A percentile compares a stretch with the other conserved stretches of the same genome.
Evolutionary conservation across 306 rosid genomes (phyloP).

Genomic region (Trifolium dubium): DNA sequence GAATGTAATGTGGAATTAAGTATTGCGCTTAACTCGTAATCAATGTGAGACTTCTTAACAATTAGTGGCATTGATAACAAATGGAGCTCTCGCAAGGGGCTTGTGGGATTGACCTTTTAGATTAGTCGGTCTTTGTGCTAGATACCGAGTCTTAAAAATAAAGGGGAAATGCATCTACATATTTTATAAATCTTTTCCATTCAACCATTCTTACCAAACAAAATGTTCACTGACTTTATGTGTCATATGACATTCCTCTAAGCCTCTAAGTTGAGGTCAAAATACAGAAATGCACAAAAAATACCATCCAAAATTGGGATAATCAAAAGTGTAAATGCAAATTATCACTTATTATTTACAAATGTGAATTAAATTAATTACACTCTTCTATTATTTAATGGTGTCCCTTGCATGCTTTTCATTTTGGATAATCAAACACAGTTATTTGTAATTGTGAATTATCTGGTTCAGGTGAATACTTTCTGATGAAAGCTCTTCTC

Average conservation of each 20-base stretch:
- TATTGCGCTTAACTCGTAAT: no score
- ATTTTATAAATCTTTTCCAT: background rate
- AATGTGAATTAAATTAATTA: constrained; percentile 32
- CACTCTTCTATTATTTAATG: constrained; percentile 1
- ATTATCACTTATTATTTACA: constrained; percentile 42
- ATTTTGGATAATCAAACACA: constrained; percentile 61
- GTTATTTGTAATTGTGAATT: constrained; percentile 74
- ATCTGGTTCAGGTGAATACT: constrained; percentile 59
- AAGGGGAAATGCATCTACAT: background rate
- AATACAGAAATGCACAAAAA: constrained; percentile 19
- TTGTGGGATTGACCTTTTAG: no score
- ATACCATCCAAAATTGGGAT: constrained; percentile 9
- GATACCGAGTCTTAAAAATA: no score
- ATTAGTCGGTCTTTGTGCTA: no score
- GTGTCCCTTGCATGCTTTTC: constrained; percentile 42
- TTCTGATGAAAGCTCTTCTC: constrained; percentile 86
- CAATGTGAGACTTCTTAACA: no score
- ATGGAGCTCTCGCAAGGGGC: no score
- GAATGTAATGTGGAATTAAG: no score
- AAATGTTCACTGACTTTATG: background rate
- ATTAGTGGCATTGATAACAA: no score
- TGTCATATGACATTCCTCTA: background rate
- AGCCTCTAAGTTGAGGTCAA: constrained; percentile 1
- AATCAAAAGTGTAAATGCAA: constrained; percentile 30
- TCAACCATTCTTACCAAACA: constrained; percentile 12